These are phyloP conservation scores for Nemania bipapillata DNA, from an alignment of 2,329 filamentous ascomycete species.

Conservation along the genomic window DNA sequence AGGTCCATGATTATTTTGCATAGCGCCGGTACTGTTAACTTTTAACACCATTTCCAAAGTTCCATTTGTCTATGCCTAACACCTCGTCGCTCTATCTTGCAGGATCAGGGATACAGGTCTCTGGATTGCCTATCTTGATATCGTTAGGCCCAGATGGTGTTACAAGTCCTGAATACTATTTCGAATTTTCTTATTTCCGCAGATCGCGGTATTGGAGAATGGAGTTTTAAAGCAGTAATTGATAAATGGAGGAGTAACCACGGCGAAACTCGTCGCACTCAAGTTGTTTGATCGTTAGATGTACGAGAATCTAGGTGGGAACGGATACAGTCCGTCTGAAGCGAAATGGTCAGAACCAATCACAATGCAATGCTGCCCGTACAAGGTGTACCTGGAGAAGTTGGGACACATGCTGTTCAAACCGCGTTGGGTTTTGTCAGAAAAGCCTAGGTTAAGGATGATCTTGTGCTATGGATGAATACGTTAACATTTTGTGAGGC, in stretches of 20 bases:
- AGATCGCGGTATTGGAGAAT: constrained; percentile 32
- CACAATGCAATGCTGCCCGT: constrained; percentile 16
- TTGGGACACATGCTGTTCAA: constrained; percentile 22
- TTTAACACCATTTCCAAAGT: constrained; percentile 25
- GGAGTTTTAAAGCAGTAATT: constrained; percentile 35
- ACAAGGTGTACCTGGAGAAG: constrained; percentile 10
- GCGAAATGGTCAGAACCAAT: constrained; percentile 18
- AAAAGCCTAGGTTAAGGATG: constrained; percentile 18
- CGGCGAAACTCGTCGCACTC: constrained; percentile 28
- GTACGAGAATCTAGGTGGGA: constrained; percentile 22
- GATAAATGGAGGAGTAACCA: constrained; percentile 27
- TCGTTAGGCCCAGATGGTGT: constrained; percentile 24
- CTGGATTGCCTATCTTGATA: constrained; percentile 29
- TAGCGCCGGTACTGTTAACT: constrained; percentile 38
- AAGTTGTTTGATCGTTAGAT: constrained; percentile 34
- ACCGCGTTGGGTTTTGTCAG: constrained; percentile 17
- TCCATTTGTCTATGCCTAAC: constrained; percentile 24
- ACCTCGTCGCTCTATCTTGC: constrained; percentile 31
- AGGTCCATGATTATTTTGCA: constrained; percentile 38
- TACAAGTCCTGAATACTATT: constrained; percentile 28
- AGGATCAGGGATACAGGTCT: constrained; percentile 32
- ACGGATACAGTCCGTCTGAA: constrained; percentile 18
- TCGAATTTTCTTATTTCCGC: constrained; percentile 26
- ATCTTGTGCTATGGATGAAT: constrained; percentile 27
- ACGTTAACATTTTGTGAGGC: constrained; percentile 24